Evolutionary conservation across 305 asterid species (phyloP).

Genomic region (Salvia sclarea): DNA sequence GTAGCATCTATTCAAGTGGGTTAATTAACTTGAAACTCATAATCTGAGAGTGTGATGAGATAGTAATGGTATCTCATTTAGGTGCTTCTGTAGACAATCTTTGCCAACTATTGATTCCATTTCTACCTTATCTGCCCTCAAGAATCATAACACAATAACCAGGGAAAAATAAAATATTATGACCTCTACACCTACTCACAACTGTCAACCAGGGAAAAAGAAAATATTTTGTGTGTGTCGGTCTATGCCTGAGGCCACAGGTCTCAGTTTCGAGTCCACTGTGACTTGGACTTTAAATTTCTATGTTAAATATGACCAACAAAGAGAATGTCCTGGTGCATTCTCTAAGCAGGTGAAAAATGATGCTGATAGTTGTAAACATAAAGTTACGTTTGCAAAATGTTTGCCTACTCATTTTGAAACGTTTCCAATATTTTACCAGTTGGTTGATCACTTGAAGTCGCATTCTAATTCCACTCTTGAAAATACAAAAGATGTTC

Average conservation of each 20-base stretch:
- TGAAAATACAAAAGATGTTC: constrained; percentile 50
- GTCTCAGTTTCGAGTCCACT: too few relatives aligned
- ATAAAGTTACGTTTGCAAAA: constrained; percentile 4
- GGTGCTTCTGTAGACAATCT: constrained; percentile 1
- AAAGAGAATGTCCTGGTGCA: background rate
- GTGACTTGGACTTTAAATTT: too few relatives aligned
- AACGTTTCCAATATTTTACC: constrained; percentile 35
- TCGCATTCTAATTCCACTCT: constrained; percentile 46
- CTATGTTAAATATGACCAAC: too few relatives aligned
- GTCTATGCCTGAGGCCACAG: too few relatives aligned
- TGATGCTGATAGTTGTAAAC: constrained; percentile 13
- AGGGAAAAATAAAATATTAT: background rate
- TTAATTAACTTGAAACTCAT: background rate
- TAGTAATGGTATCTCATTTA: constrained; percentile 1
- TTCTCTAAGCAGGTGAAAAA: background rate
- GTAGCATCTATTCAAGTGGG: background rate
- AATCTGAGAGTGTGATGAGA: background rate
- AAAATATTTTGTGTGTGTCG: too few relatives aligned
- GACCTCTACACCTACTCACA: constrained; percentile 2
- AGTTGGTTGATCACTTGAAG: constrained; percentile 79
- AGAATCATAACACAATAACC: background rate
- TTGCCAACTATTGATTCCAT: constrained; percentile 13
- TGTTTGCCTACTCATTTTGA: constrained; percentile 32
- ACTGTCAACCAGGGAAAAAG: too few relatives aligned
- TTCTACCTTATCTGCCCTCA: background rate